Evolutionary conservation across 805 yeast species (phyloP).

Genomic region (Starmera caribaea): DNA sequence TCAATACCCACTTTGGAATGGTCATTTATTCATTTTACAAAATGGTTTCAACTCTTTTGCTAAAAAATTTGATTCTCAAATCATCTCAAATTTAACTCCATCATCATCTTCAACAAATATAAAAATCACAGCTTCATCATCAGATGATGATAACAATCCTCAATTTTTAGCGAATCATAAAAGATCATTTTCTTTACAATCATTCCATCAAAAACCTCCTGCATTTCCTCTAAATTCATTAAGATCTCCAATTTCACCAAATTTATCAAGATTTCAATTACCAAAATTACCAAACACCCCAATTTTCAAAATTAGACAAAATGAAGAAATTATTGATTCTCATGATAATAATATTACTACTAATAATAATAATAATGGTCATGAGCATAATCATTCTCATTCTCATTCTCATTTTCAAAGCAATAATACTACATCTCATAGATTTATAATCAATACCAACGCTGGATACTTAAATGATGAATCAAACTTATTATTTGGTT

Average conservation of each 20-base stretch:
- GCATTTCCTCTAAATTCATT: slow-evolving; percentile 9
- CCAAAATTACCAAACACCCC: slow-evolving; percentile 35
- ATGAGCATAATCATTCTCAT: too few species aligned
- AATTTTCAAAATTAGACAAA: slow-evolving; percentile 38
- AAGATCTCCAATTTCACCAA: slow-evolving; percentile 14
- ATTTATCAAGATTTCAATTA: slow-evolving; percentile 39
- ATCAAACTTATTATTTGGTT: too few species aligned
- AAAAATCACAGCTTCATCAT: background rate
- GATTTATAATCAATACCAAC: too few species aligned
- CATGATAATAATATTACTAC: too few species aligned
- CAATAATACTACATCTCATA: too few species aligned
- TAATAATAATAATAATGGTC: too few species aligned
- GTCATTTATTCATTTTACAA: slow-evolving; percentile 32
- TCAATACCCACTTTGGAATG: slow-evolving; percentile 26
- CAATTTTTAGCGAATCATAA: slow-evolving; percentile 5
- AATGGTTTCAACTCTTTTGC: slow-evolving; percentile 32
- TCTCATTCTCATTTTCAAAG: too few species aligned
- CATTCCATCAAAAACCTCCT: slow-evolving; percentile 3
- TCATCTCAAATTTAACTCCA: slow-evolving; percentile 18
- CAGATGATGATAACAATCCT: background rate
- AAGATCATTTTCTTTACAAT: slow-evolving; percentile 14
- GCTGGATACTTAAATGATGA: too few species aligned
- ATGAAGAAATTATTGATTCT: slow-evolving; percentile 35
- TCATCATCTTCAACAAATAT: background rate
- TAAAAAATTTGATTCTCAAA: slow-evolving; percentile 1